A percentile compares a stretch with the other conserved stretches of the same genome.
Evolutionary conservation across 2,329 filamentous ascomycete species (phyloP).

Genomic region (Emmonsia crescens): DNA sequence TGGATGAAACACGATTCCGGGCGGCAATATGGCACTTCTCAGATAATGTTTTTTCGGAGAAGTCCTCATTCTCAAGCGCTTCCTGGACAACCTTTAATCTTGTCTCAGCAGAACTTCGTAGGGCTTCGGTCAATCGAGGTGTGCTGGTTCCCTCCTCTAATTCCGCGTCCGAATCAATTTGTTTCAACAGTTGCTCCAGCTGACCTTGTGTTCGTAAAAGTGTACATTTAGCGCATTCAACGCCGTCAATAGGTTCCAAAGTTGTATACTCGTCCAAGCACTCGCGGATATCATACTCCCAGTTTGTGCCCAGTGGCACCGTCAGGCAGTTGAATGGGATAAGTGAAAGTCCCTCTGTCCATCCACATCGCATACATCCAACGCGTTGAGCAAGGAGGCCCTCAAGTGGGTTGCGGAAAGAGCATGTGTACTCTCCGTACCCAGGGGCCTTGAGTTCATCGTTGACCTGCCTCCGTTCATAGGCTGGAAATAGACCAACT

Average conservation of each 20-base stretch:
- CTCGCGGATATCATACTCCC: conserved; percentile 61
- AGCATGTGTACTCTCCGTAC: conserved; percentile 8
- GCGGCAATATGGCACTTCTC: conserved; percentile 56
- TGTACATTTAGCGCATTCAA: conserved; percentile 87
- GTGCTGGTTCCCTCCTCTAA: conserved; percentile 15
- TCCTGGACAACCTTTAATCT: conserved; percentile 57
- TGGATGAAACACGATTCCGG: conserved; percentile 60
- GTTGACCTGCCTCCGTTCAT: conserved; percentile 8
- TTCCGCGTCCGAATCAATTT: conserved; percentile 30
- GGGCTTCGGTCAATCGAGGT: conserved; percentile 23
- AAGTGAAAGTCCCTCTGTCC: conserved; percentile 77
- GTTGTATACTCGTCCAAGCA: conserved; percentile 75
- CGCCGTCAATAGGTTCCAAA: conserved; percentile 75
- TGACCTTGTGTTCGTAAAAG: conserved; percentile 50
- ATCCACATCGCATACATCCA: conserved; percentile 73
- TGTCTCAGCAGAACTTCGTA: conserved; percentile 33
- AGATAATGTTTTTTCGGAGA: conserved; percentile 56
- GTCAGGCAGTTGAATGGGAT: conserved; percentile 93
- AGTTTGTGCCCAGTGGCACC: conserved; percentile 60
- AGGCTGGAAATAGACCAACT: neutral
- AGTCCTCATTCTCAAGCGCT: conserved; percentile 69
- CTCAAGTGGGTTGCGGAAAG: conserved; percentile 66
- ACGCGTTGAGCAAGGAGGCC: conserved; percentile 81
- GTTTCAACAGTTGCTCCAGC: conserved; percentile 39
- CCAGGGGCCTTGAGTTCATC: conserved; percentile 8